Evolutionary conservation across 1,284 basidiomycete species (phyloP).

Genomic region (Papiliotrema terrestris): DNA sequence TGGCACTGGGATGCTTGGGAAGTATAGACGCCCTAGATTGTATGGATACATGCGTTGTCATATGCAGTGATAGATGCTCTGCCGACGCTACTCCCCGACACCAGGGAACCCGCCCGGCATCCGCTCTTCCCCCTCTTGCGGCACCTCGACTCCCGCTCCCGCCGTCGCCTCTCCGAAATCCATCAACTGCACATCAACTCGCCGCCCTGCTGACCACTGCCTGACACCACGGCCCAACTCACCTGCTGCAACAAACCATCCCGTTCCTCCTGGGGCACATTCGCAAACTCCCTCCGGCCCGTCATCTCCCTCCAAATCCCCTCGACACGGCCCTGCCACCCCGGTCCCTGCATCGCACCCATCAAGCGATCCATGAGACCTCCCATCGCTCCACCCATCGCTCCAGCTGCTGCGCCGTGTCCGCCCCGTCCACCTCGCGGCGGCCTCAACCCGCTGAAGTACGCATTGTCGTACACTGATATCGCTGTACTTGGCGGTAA

Average conservation of each 20-base stretch:
- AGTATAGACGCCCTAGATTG: neutral
- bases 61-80: neutral
- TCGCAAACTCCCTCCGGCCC: constrained; percentile 17
- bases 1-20: too few relatives aligned
- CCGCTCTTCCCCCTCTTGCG: constrained; percentile 3
- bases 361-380: constrained; percentile 18
- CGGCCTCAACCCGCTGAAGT: constrained; percentile 59
- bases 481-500: constrained; percentile 63
- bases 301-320: constrained; percentile 15
- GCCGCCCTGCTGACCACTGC: neutral
- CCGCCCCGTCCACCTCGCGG: constrained; percentile 1
- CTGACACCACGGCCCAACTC: constrained; percentile 6
- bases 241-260: constrained; percentile 28
- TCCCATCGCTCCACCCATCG: constrained; percentile 13
- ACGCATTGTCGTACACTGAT: constrained; percentile 63
- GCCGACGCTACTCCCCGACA: neutral
- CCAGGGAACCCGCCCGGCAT: constrained; percentile 39
- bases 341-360: constrained; percentile 3
- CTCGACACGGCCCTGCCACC: constrained; percentile 20
- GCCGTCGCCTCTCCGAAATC: constrained; percentile 3
- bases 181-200: constrained; percentile 4
- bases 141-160: constrained; percentile 7
- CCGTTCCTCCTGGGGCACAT: constrained; percentile 23
- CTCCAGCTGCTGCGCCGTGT: constrained; percentile 2
- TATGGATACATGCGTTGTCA: neutral